phyloP scores from a whole-genome alignment of 805 yeast species.

The Sugiyamaella americana region DNA sequence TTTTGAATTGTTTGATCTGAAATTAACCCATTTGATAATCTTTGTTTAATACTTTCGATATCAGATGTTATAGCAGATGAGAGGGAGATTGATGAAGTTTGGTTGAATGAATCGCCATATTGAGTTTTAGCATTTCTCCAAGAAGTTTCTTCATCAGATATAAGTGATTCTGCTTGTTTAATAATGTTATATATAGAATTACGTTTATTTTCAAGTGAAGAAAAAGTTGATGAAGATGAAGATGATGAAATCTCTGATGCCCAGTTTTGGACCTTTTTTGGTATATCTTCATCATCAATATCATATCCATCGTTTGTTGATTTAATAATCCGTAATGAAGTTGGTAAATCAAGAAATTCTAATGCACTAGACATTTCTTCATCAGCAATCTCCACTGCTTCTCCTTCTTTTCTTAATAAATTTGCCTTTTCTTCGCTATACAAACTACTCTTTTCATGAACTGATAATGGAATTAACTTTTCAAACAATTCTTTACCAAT shows the following conservation, averaged over 20 bases:
- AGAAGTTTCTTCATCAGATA: constrained; percentile 34
- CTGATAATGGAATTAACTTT: constrained; percentile 75
- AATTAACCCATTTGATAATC: constrained; percentile 34
- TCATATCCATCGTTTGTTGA: constrained; percentile 28
- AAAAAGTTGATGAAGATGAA: constrained; percentile 18
- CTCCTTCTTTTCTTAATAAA: constrained; percentile 65
- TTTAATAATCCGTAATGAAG: constrained; percentile 45
- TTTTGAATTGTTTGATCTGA: constrained; percentile 53
- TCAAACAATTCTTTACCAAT: constrained; percentile 58
- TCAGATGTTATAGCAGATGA: constrained; percentile 26
- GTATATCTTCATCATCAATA: constrained; percentile 29
- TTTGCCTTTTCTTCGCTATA: constrained; percentile 88
- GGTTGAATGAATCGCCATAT: constrained; percentile 36
- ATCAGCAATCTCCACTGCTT: constrained; percentile 67
- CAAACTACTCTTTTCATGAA: constrained; percentile 79
- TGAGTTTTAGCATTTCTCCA: constrained; percentile 32
- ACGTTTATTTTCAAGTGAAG: constrained; percentile 24
- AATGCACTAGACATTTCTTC: constrained; percentile 73
- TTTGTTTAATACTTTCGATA: constrained; percentile 29
- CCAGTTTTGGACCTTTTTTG: constrained; percentile 34
- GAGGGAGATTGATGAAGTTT: constrained; percentile 33
- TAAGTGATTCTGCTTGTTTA: constrained; percentile 26
- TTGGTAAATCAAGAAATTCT: constrained; percentile 75
- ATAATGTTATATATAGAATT: constrained; percentile 23
- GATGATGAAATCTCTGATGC: constrained; percentile 31